These are phyloP conservation scores for Inga laurina DNA, from an alignment of 306 rosid species.

Conservation along the genomic window DNA sequence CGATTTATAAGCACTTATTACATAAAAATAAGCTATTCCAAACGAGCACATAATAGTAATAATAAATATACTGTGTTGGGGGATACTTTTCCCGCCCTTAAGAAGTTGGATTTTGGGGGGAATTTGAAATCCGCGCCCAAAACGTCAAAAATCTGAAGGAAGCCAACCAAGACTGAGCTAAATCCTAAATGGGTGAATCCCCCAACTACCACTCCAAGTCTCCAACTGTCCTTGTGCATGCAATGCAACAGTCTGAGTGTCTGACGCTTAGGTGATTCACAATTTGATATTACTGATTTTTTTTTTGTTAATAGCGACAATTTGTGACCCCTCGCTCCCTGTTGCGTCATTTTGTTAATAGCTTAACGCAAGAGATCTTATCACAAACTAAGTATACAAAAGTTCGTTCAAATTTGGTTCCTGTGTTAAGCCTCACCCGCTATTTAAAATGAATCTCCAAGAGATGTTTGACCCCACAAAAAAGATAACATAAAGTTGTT, in stretches of 20 bases:
- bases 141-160: not conserved
- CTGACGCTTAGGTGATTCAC: not conserved
- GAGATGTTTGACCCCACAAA: not conserved
- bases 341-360: not conserved
- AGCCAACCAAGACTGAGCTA: not conserved
- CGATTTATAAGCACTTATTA: no score
- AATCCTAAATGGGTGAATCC: no score
- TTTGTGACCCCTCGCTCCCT: not conserved
- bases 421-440: not conserved
- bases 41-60: not conserved
- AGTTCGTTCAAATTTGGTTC: not conserved
- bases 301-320: not conserved
- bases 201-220: not conserved
- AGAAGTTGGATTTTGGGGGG: not conserved
- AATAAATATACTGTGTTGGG: not conserved
- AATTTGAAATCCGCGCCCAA: slow-evolving; percentile 17
- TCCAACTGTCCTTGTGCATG: not conserved
- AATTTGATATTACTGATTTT: not conserved
- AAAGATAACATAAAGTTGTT: not conserved
- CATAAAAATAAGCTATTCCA: no score
- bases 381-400: not conserved
- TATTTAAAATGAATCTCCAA: not conserved
- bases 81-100: slow-evolving; percentile 25
- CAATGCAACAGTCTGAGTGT: not conserved
- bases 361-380: not conserved